Percentiles rank a stretch among this genome's conserved stretches.
These are phyloP conservation scores for Abrus precatorius DNA, from an alignment of 306 rosid genomes.

Conservation along the genomic window DNA sequence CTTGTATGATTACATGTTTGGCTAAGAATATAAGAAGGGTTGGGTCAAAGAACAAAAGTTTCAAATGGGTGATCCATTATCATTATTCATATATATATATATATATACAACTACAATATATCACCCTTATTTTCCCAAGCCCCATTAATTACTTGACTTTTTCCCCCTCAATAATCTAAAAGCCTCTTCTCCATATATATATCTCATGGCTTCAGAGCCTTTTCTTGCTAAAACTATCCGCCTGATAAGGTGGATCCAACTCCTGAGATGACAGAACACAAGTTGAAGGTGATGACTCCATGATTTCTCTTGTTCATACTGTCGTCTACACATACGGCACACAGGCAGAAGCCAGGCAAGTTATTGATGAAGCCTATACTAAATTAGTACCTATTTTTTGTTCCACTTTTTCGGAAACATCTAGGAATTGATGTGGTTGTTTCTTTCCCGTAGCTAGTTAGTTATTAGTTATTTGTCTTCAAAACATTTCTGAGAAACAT, in stretches of 20 bases:
- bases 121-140: constrained; percentile 32
- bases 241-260: constrained; percentile 49
- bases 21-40: constrained; percentile 49
- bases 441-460: neutral
- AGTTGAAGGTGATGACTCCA: constrained; percentile 40
- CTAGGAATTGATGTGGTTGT: constrained; percentile 3
- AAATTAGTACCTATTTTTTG: neutral
- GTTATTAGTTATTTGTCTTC: neutral
- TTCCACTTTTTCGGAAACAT: constrained; percentile 1
- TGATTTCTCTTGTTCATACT: constrained; percentile 36
- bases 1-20: constrained; percentile 54
- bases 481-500: constrained; percentile 26
- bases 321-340: constrained; percentile 53
- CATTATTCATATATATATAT: constrained; percentile 37
- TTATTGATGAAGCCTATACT: constrained; percentile 46
- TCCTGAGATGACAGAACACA: constrained; percentile 39
- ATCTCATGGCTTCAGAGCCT: constrained; percentile 40
- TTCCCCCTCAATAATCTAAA: constrained; percentile 18
- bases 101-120: neutral
- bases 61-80: constrained; percentile 47
- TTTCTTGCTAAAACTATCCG: constrained; percentile 34
- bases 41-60: constrained; percentile 52
- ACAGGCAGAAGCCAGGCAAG: constrained; percentile 76
- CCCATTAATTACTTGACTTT: constrained; percentile 37
- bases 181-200: constrained; percentile 8